Evolutionary conservation across 1,284 basidiomycete species (phyloP).

Genomic region (Meripilus lineatus): DNA sequence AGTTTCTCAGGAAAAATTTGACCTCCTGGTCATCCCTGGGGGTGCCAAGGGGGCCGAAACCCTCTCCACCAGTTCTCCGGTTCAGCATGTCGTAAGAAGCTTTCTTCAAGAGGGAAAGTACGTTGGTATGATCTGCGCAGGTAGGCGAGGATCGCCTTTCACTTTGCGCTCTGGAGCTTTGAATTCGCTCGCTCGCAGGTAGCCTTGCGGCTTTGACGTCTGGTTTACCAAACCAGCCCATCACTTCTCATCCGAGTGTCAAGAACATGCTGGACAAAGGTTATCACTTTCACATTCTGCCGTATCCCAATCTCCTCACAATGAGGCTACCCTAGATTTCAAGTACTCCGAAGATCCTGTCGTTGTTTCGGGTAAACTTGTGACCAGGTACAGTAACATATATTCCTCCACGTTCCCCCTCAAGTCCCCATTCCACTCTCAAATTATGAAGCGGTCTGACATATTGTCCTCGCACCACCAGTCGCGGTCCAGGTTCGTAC

Average conservation of each 20-base stretch:
- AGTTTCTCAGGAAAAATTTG: constrained; percentile 49
- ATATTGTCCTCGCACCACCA: constrained; percentile 21
- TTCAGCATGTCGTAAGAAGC: constrained; percentile 61
- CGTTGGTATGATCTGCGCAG: constrained; percentile 83
- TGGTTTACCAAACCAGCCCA: constrained; percentile 52
- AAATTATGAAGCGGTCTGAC: too few relatives aligned
- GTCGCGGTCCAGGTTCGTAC: constrained; percentile 73
- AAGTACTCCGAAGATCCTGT: constrained; percentile 77
- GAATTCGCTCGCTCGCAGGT: constrained; percentile 35
- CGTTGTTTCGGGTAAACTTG: constrained; percentile 68
- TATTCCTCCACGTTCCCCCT: too few relatives aligned
- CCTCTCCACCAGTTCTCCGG: constrained; percentile 52
- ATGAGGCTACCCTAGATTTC: constrained; percentile 45
- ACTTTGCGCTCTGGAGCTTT: background rate
- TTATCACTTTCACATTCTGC: constrained; percentile 22
- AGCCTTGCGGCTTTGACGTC: constrained; percentile 66
- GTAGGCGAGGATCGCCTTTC: constrained; percentile 29
- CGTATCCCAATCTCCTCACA: background rate
- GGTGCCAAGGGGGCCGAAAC: constrained; percentile 79
- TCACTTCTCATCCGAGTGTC: constrained; percentile 83
- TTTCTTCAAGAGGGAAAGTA: constrained; percentile 58
- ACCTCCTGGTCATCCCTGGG: constrained; percentile 75
- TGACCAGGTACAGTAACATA: constrained; percentile 56
- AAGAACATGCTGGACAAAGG: constrained; percentile 56
- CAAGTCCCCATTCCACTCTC: too few relatives aligned